phyloP scores from a whole-genome alignment of 306 rosid genomes.

The Potentilla sterilis region DNA sequence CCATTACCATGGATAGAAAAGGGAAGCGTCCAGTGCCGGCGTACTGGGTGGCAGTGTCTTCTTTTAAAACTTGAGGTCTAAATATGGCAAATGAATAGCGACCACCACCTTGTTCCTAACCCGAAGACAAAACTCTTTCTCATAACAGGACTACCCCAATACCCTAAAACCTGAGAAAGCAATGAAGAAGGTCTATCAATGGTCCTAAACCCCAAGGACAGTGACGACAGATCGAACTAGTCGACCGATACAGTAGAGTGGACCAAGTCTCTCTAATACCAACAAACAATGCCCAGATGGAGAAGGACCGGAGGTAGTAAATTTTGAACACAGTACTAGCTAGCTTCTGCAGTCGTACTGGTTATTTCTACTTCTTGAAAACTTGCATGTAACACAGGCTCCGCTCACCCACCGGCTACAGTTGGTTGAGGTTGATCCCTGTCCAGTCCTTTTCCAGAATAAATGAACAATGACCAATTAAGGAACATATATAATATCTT shows the following conservation, averaged over 20 bases:
- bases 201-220: conserved; percentile 7
- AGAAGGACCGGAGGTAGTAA: background rate
- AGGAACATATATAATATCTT: background rate
- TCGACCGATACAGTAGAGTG: background rate
- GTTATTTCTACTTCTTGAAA: background rate
- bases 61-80: background rate
- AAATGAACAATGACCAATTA: background rate
- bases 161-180: background rate
- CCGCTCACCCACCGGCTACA: background rate
- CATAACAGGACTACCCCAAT: background rate
- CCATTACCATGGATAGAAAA: background rate
- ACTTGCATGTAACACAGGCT: background rate
- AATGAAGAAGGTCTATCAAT: background rate
- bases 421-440: background rate
- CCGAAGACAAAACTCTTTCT: background rate
- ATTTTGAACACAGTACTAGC: background rate
- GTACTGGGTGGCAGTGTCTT: background rate
- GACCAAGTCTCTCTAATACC: conserved; percentile 5
- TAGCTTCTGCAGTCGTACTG: background rate
- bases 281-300: background rate
- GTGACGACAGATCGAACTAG: background rate
- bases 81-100: conserved; percentile 5
- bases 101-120: background rate
- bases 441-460: background rate
- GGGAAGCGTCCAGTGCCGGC: background rate